Conservation (phyloP, 1,139 yeast species). For the Keqinozyma sinolaborantium region DNA sequence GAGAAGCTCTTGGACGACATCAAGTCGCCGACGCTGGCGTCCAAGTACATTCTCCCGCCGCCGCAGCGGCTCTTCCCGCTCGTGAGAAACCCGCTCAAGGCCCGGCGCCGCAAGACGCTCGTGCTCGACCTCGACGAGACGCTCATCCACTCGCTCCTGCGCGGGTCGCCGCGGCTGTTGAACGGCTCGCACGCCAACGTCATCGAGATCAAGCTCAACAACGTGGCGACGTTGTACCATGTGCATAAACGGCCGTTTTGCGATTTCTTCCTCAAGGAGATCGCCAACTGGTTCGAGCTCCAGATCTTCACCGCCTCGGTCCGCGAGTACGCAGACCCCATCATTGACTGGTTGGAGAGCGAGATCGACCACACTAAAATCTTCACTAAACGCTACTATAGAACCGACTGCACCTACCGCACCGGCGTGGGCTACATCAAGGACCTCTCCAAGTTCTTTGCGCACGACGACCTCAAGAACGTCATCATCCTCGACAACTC, state of each 20-base stretch:
- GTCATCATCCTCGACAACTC: conserved; percentile 87
- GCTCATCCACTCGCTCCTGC: conserved; percentile 80
- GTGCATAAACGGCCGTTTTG: conserved; percentile 93
- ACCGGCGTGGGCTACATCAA: conserved; percentile 86
- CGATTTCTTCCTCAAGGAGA: conserved; percentile 75
- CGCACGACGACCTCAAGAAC: conserved; percentile 61
- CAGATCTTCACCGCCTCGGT: conserved; percentile 94
- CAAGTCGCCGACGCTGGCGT: conserved; percentile 55
- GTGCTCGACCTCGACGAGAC: conserved; percentile 93
- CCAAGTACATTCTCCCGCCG: conserved; percentile 47
- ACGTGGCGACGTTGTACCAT: conserved; percentile 74
- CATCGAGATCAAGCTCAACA: conserved; percentile 77
- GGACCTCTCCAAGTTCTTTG: conserved; percentile 57
- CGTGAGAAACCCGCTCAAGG: conserved; percentile 37
- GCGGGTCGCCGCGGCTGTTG: conserved; percentile 48
- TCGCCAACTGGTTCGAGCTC: conserved; percentile 82
- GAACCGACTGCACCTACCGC: conserved; percentile 75
- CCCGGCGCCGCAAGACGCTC: conserved; percentile 55
- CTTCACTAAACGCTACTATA: conserved; percentile 65
- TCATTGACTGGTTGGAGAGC: conserved; percentile 75
- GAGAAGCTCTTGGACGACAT: conserved; percentile 41
- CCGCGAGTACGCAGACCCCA: conserved; percentile 95
- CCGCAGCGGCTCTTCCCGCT: conserved; percentile 45
- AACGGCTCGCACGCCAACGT: conserved; percentile 60
- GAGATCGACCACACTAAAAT: conserved; percentile 24